Evolutionary conservation across 495 filamentous ascomycete genomes (phyloP), one percentile per base, ranked within the genome.

Genomic region (Penicillium angulare): DNA sequence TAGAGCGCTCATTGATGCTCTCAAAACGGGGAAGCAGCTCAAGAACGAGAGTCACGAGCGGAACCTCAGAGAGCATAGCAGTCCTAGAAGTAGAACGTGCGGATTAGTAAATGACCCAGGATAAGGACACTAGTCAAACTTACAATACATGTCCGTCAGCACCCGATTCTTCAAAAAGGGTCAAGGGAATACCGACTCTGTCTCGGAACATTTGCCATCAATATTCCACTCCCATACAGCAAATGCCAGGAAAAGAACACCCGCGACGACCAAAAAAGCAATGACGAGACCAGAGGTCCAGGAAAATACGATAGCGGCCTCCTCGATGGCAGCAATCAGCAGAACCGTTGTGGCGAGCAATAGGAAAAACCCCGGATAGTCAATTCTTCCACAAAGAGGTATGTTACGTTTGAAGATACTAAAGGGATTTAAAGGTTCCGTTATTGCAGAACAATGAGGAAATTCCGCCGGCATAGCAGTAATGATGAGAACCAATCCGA

Each of bases 281-380:
- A 71, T 60, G 1, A 65, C 55, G 20, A 59, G 49, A 0, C 55
- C 53, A 4, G 59, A 64, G 13, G 23, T 17, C 69, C 66, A 71
- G 10, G 55, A 33, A 31, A 57, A 69, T 3, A 20, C 3, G 0
- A 47, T 42, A 33, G 31, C 64, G 0, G 64, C 68, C 43, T 71
- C 61, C 33, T 68, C 46, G 15, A 71, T 61, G 1, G 46, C 59
- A 5, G 56, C 46, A 3, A 61, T 59, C 8, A 67, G 36, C 0
- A 56, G 29, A 1, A 64, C 7, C 8, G 26, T 43, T 0, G 64
- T 55, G 0, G 58, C 38, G 0, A 71, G 42, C 0, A 68, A 20
- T 1, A 67, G 35, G 0, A 57, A 16, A 2, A 53, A 31, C 0
- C 65, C 65, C 0, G n/a, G 52, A 23, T 49, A 49, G 32, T 60